Conservation (phyloP, 2,329 filamentous ascomycete species). For the Penicillium aurantiogriseum region DNA sequence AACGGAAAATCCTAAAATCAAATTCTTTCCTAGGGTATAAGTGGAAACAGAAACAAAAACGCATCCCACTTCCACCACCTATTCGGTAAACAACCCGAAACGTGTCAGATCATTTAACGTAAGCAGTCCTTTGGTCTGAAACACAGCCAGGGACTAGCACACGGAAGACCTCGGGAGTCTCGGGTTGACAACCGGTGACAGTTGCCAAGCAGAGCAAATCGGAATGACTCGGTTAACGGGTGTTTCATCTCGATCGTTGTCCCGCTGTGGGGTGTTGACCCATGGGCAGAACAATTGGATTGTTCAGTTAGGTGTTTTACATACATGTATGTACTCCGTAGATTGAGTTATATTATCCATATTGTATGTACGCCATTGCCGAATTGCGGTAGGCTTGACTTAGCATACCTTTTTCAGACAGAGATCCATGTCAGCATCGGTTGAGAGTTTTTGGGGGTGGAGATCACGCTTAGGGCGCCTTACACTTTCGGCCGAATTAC, state of each 20-base stretch:
- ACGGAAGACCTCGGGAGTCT: conserved; percentile 20
- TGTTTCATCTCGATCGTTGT: conserved; percentile 27
- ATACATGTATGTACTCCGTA: too few species aligned
- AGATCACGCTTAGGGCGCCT: not conserved
- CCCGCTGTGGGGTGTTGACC: conserved; percentile 23
- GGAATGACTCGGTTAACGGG: conserved; percentile 25
- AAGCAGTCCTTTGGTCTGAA: not conserved
- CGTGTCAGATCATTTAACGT: not conserved
- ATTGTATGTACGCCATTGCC: not conserved
- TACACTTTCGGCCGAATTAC: not conserved
- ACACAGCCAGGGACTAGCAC: conserved; percentile 17
- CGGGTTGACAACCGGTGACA: conserved; percentile 14
- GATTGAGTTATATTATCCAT: not conserved
- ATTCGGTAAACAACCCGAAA: not conserved
- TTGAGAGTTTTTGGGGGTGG: not conserved
- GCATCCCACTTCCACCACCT: not conserved
- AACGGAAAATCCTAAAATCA: not conserved
- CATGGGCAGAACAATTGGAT: not conserved
- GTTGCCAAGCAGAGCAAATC: conserved; percentile 20
- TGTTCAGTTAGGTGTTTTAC: not conserved
- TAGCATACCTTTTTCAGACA: not conserved
- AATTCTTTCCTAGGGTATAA: not conserved
- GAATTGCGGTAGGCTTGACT: not conserved
- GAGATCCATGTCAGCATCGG: not conserved
- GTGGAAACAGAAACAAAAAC: not conserved